A percentile compares a stretch with the other conserved stretches of the same genome.
Conservation (phyloP, 1,284 basidiomycete genomes). For the Grifola frondosa region DNA sequence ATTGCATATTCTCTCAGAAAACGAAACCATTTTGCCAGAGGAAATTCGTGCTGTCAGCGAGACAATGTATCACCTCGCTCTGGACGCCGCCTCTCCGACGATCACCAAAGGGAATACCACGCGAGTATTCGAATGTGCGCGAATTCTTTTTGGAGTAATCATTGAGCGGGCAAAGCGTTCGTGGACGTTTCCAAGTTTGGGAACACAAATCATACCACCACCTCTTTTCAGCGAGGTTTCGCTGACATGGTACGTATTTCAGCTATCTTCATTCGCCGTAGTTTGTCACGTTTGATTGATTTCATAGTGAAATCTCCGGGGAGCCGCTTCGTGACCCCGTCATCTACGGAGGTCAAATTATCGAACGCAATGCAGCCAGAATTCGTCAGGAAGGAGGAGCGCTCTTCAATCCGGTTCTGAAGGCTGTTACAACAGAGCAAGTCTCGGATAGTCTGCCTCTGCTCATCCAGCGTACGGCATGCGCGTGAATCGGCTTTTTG, state of each 20-base stretch:
- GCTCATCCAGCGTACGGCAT: not conserved
- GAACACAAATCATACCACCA: not conserved
- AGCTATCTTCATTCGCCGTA: not conserved
- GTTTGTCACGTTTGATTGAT: not conserved
- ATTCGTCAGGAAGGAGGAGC: not conserved
- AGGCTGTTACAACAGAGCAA: not conserved
- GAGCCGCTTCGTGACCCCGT: constrained; percentile 1
- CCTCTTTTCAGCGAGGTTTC: not conserved
- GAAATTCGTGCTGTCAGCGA: constrained; percentile 7
- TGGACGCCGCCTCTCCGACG: constrained; percentile 1
- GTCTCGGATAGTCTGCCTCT: not conserved
- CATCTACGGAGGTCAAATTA: not conserved
- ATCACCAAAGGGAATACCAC: constrained; percentile 1
- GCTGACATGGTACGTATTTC: constrained; percentile 3
- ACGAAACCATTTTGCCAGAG: constrained; percentile 5
- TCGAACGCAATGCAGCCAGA: not conserved
- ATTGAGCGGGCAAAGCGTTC: constrained; percentile 8
- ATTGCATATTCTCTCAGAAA: constrained; percentile 5
- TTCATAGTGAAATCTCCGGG: not conserved
- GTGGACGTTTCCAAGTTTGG: constrained; percentile 1
- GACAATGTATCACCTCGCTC: constrained; percentile 8
- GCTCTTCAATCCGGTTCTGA: constrained; percentile 1
- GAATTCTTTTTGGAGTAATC: constrained; percentile 7
- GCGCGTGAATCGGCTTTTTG: not conserved
- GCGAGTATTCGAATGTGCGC: constrained; percentile 6